Base-by-base conservation (phyloP, 805 yeast genomes). In the Nakazawaea wyomingensis region DNA sequence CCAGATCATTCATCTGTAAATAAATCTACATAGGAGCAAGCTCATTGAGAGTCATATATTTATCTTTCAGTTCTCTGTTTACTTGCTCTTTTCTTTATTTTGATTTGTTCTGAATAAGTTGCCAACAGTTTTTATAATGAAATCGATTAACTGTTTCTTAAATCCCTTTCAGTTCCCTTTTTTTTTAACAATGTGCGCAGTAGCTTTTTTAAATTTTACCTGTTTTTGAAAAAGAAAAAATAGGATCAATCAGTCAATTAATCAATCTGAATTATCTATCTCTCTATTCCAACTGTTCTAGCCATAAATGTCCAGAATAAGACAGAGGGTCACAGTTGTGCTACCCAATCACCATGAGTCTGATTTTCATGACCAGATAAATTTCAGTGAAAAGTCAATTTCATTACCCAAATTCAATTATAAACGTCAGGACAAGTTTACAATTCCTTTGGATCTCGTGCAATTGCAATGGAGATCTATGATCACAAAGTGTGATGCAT, bases 361-460 rank as follows among this genome's bases (percentile, higher is more conserved):
- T 4, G 10, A 10, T 2, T 44, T 39, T 34, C 47, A 44, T 44
- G 37, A 34, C 6, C 1, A 13, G 6, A 2, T 44, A 9, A 19
- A 17, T 1, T 18, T 39, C 13, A 30, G 16, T 5, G 28, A 20
- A 8, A 11, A 8, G 5, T 34, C 40, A 13, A 4, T 44, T 3
- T 11, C 9, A 9, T 13, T 44, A 3, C 47, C 47, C 20, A 8
- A 9, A 3, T 9, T 35, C 11, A 9, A 9, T 5, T 29, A 44
- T 31, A 39, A 29, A 9, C 37, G 43, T 16, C 43, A 44, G 22
- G 47, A 44, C 21, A 28, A 18, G 18, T 44, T 29, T 27, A 39
- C 43, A 3, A 24, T 44, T 11, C 40, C 47, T 18, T 14, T 34
- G 14, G 36, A 27, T 9, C 9, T 11, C 9, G n/a, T 38, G 9